Evolutionary conservation across 179 eudicot species (phyloP).

Genomic region (Silene vulgaris): DNA sequence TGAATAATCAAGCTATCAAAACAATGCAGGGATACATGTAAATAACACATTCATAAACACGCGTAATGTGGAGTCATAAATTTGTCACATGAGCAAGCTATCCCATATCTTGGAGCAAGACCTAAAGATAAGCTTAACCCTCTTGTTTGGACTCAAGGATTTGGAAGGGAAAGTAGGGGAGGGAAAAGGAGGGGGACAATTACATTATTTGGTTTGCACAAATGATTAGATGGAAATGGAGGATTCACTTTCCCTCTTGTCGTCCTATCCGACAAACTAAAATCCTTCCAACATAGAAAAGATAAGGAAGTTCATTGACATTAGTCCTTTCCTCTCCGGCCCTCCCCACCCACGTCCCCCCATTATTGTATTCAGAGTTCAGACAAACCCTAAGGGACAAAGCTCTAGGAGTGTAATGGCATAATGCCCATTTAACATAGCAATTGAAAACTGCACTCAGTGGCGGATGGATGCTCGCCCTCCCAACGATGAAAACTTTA

Average conservation of each 20-base stretch:
- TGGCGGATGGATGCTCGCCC: no score
- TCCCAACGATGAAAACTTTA: no score
- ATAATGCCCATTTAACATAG: neutral
- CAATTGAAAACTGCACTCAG: neutral
- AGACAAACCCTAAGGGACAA: neutral
- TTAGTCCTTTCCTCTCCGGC: neutral
- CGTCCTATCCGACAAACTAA: neutral
- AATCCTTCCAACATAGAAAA: constrained; percentile 3
- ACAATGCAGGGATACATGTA: neutral
- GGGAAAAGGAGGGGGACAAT: neutral
- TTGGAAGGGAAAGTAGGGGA: neutral
- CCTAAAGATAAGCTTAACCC: neutral
- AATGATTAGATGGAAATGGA: neutral
- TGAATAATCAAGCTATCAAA: neutral
- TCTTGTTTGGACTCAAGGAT: neutral
- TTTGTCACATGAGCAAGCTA: neutral
- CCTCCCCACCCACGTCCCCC: neutral
- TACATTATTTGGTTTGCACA: neutral
- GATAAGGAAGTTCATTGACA: neutral
- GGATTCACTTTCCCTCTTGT: neutral
- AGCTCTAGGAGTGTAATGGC: neutral
- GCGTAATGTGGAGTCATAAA: neutral
- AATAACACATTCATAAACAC: neutral
- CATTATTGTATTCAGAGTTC: no score
- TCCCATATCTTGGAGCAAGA: neutral